Evolutionary conservation across 768 basidiomycete species (phyloP).

Genomic region (Tylopilus felleus): DNA sequence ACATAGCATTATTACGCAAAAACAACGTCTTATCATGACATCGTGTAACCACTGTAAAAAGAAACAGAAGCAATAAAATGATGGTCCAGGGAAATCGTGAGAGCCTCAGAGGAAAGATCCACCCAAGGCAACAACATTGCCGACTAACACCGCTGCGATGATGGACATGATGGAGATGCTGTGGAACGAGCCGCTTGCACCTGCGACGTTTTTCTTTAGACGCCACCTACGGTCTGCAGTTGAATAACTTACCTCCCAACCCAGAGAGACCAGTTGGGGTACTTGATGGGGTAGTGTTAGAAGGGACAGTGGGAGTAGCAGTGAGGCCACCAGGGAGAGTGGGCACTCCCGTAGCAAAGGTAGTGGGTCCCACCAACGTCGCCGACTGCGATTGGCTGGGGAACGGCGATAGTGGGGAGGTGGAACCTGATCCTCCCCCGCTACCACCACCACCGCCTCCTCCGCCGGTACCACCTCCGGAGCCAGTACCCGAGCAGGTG

Average conservation of each 20-base stretch:
- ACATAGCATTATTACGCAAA: background rate
- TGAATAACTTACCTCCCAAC: slow-evolving; percentile 1
- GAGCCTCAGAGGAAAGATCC: background rate
- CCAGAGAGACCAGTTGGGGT: too few relatives aligned
- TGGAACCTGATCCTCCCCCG: background rate
- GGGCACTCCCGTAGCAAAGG: too few relatives aligned
- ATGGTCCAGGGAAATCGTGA: background rate
- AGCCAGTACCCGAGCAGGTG: slow-evolving; percentile 4
- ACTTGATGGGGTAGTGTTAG: background rate
- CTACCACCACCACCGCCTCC: background rate
- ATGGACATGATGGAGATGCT: background rate
- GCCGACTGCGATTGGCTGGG: background rate
- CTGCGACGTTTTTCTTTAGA: background rate
- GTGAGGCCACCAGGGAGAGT: background rate
- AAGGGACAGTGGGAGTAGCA: background rate
- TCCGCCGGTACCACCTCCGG: background rate
- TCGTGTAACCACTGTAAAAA: background rate
- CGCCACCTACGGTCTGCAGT: background rate
- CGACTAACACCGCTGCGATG: background rate
- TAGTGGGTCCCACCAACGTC: background rate
- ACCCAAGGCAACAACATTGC: slow-evolving; percentile 3
- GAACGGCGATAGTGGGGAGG: background rate
- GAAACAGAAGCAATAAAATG: background rate
- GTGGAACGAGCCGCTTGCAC: slow-evolving; percentile 6
- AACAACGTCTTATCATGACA: background rate